Conservation (phyloP, 345 rosid species). For the Brassica juncea region DNA sequence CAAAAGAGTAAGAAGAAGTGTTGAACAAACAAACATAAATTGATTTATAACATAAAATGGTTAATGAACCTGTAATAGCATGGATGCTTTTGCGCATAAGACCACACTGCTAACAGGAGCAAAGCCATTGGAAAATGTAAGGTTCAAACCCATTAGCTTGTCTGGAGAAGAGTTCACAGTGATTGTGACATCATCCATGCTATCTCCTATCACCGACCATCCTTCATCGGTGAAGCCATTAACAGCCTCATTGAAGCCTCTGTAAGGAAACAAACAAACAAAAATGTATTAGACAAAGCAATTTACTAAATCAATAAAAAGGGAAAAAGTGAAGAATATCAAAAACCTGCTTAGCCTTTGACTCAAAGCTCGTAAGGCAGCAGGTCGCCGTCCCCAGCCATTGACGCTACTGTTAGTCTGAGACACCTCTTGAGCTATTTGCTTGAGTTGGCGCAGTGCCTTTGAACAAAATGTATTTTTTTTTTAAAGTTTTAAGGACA, state of each 20-base stretch:
- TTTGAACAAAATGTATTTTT: slow-evolving; percentile 37
- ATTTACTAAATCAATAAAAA: slow-evolving; percentile 10
- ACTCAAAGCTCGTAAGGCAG: slow-evolving; percentile 88
- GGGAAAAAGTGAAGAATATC: background rate
- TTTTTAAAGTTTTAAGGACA: too few relatives aligned
- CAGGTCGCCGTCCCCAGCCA: slow-evolving; percentile 96
- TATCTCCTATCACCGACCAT: slow-evolving; percentile 93
- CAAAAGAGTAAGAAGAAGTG: background rate
- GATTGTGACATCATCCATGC: slow-evolving; percentile 94
- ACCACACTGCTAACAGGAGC: slow-evolving; percentile 77
- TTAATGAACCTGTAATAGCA: slow-evolving; percentile 88
- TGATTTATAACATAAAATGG: background rate
- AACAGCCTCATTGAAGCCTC: slow-evolving; percentile 97
- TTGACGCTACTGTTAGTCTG: slow-evolving; percentile 74
- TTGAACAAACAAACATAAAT: slow-evolving; percentile 15
- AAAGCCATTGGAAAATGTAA: slow-evolving; percentile 80
- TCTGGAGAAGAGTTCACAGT: slow-evolving; percentile 93
- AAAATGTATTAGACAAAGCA: slow-evolving; percentile 24
- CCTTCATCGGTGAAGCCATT: slow-evolving; percentile 98
- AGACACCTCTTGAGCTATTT: slow-evolving; percentile 88
- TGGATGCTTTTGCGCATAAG: slow-evolving; percentile 94
- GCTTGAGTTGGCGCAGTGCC: slow-evolving; percentile 95
- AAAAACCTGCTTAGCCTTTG: slow-evolving; percentile 93
- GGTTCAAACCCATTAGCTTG: slow-evolving; percentile 90
- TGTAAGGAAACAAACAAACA: slow-evolving; percentile 24